phyloP scores from a whole-genome alignment of 331 rosid species.

The Malus hybrid region DNA sequence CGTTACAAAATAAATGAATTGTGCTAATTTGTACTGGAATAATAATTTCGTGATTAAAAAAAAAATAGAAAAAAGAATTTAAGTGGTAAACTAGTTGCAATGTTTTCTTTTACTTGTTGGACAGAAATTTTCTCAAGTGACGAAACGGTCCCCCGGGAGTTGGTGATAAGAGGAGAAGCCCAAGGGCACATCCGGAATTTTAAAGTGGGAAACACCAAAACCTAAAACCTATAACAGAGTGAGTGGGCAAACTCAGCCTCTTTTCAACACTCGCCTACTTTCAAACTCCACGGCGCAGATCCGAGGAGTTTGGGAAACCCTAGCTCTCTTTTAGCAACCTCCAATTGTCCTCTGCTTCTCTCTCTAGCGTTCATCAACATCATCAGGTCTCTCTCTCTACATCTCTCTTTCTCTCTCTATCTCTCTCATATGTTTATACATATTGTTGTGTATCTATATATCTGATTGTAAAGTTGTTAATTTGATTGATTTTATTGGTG shows the following conservation, averaged over 20 bases:
- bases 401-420: not conserved
- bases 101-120: not conserved
- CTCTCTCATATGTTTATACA: not conserved
- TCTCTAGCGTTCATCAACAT: not conserved
- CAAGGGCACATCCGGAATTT: constrained; percentile 15
- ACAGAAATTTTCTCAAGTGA: not conserved
- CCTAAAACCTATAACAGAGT: not conserved
- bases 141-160: not conserved
- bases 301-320: constrained; percentile 95
- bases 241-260: not conserved
- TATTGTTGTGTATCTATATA: not conserved
- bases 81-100: not conserved
- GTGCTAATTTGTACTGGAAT: no score
- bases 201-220: not conserved
- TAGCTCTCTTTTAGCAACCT: constrained; percentile 18
- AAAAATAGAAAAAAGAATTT: no score
- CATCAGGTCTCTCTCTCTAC: constrained; percentile 12
- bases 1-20: no score
- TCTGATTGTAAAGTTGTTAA: not conserved
- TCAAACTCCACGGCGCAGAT: constrained; percentile 97
- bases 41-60: no score
- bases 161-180: not conserved
- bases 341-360: constrained; percentile 2
- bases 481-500: not conserved
- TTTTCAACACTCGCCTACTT: constrained; percentile 30